Percentiles rank a stretch among this genome's conserved stretches.
Conservation (phyloP, 805 yeast genomes). For the Barnettozyma botsteinii region DNA sequence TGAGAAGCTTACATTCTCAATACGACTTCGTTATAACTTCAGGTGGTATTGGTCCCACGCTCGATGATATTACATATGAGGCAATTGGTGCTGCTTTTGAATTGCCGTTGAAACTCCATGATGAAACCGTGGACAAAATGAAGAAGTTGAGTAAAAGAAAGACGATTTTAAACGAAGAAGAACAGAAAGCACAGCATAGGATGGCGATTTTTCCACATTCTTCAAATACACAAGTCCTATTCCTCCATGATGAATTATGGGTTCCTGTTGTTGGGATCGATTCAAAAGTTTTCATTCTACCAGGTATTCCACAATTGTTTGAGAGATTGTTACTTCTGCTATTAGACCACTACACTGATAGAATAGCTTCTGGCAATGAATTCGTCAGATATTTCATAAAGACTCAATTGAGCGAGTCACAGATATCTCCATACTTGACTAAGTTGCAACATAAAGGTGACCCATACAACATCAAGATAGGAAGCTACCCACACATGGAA, state of each 20-base stretch:
- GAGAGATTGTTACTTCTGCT: slow-evolving; percentile 44
- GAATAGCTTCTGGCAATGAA: slow-evolving; percentile 17
- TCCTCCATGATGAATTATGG: slow-evolving; percentile 57
- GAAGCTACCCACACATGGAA: slow-evolving; percentile 78
- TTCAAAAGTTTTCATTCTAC: slow-evolving; percentile 61
- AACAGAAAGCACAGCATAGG: slow-evolving; percentile 54
- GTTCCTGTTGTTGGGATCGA: slow-evolving; percentile 77
- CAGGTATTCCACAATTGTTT: slow-evolving; percentile 81
- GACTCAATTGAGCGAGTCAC: slow-evolving; percentile 57
- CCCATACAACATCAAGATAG: slow-evolving; percentile 51
- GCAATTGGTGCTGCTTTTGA: slow-evolving; percentile 62
- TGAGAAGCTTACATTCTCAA: slow-evolving; percentile 37
- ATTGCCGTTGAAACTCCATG: slow-evolving; percentile 45
- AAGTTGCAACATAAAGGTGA: slow-evolving; percentile 40
- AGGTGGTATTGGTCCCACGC: slow-evolving; percentile 78
- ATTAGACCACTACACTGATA: slow-evolving; percentile 34
- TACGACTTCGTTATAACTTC: slow-evolving; percentile 48
- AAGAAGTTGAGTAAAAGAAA: slow-evolving; percentile 36
- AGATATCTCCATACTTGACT: slow-evolving; percentile 59
- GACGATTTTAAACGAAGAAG: slow-evolving; percentile 34
- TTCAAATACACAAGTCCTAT: slow-evolving; percentile 33
- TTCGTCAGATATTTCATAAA: slow-evolving; percentile 51
- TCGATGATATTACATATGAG: slow-evolving; percentile 82
- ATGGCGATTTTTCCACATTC: slow-evolving; percentile 73
- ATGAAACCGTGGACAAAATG: slow-evolving; percentile 59